Percentiles rank a stretch among this genome's conserved stretches.
phyloP scores from a whole-genome alignment of 139 green algal genomes.

The Picochlorum sp. region DNA sequence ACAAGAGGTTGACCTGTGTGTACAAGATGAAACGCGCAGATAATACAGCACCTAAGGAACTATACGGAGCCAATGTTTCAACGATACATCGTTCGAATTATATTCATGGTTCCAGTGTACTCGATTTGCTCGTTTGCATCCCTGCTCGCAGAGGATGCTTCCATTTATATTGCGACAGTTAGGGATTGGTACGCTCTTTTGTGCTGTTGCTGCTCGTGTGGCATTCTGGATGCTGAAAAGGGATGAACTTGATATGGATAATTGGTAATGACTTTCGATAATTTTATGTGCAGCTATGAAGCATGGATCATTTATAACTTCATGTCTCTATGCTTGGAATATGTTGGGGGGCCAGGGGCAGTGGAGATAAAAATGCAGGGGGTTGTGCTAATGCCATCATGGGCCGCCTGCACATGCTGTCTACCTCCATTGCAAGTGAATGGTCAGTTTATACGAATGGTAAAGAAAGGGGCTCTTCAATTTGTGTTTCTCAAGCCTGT shows the following conservation, averaged over 20 bases:
- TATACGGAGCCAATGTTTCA: constrained; percentile 88
- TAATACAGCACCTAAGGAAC: constrained; percentile 74
- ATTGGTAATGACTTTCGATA: constrained; percentile 20
- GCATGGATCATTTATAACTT: constrained; percentile 98
- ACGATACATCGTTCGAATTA: constrained; percentile 94
- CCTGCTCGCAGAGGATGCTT: constrained; percentile 45
- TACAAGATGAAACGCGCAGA: constrained; percentile 43
- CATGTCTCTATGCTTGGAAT: constrained; percentile 81
- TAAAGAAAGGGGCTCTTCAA: constrained; percentile 84
- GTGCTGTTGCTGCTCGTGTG: not conserved
- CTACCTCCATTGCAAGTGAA: constrained; percentile 72
- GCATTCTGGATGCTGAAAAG: not conserved
- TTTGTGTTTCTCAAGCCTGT: constrained; percentile 95
- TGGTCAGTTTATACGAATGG: constrained; percentile 63
- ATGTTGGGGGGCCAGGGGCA: constrained; percentile 85
- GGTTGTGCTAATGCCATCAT: constrained; percentile 69
- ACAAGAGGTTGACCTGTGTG: no score
- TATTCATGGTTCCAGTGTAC: constrained; percentile 96
- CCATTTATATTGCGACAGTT: constrained; percentile 85
- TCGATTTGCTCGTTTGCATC: constrained; percentile 66
- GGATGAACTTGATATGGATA: no score
- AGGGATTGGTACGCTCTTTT: constrained; percentile 90
- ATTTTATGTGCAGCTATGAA: no score
- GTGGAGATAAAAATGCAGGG: constrained; percentile 81
- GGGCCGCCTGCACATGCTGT: constrained; percentile 78